These are phyloP conservation scores for Metschnikowia koreensis DNA, from an alignment of 805 yeast genomes.

Conservation along the genomic window DNA sequence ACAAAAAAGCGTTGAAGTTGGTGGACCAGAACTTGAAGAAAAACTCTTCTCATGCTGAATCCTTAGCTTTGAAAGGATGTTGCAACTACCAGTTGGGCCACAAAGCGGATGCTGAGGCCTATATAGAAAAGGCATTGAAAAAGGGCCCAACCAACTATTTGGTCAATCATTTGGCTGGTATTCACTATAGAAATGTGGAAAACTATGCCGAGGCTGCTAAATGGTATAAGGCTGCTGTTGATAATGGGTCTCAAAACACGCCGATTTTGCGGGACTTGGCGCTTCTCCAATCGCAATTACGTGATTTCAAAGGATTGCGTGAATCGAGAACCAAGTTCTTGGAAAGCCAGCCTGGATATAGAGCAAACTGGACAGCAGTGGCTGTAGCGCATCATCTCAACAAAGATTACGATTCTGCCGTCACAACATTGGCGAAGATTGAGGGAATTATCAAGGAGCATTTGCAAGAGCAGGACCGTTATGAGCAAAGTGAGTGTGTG, in stretches of 20 bases:
- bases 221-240: conserved; percentile 72
- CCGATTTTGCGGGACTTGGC: conserved; percentile 82
- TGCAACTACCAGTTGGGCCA: conserved; percentile 56
- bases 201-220: conserved; percentile 74
- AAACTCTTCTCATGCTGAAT: conserved; percentile 71
- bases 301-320: conserved; percentile 65
- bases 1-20: conserved; percentile 77
- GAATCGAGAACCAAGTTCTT: conserved; percentile 66
- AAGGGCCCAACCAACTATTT: conserved; percentile 64
- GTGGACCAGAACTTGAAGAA: conserved; percentile 77
- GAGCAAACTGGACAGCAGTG: conserved; percentile 87
- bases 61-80: conserved; percentile 83
- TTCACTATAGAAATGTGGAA: conserved; percentile 68
- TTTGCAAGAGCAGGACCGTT: conserved; percentile 60
- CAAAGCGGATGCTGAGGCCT: conserved; percentile 59
- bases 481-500: conserved; percentile 78
- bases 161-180: conserved; percentile 82
- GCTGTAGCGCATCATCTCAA: conserved; percentile 83
- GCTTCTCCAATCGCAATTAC: conserved; percentile 71
- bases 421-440: conserved; percentile 67
- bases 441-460: conserved; percentile 73
- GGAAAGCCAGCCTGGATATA: conserved; percentile 72
- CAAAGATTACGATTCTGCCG: conserved; percentile 65
- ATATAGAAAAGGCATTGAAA: conserved; percentile 58
- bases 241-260: conserved; percentile 73